Evolutionary conservation across 805 yeast species (phyloP), one percentile per base, ranked within the genome.

Genomic region (Yarrowia porcina): DNA sequence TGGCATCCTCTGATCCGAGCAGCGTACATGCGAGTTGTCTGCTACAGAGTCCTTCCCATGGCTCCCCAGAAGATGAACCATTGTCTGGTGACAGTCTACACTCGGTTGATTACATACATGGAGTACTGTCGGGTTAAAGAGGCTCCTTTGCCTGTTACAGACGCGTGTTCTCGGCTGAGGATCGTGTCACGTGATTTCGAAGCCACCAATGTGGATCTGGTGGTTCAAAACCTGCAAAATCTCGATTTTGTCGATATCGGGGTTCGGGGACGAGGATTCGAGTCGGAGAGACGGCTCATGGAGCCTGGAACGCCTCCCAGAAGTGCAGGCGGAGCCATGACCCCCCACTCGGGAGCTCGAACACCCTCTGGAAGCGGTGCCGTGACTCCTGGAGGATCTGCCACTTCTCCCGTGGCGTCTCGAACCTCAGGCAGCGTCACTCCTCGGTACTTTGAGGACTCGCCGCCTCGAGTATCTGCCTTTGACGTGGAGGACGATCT

Each of bases 1-100:
- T 90, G 96, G 90, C 82, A 85, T 69, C 91, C 96, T 3, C 72
- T 89, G 17, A 85, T 89, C 23, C 77, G 96, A 36, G 80, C 87
- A 4, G 88, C 85, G 69, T 90, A 85, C 71, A 77, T 82, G 52
- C 77, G 91, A 41, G 76, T 90, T 21, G 64, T 90, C 17, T 79
- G 89, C 52, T 90, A 93, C 88, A 81, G 89, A 66, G 72, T 86
- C 45, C 72, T 71, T 9, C 61, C 61, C 32, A 13, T 30, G 28
- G 35, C 49, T 4, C 49, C 61, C 30, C 49, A 41, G 30, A 56
- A 30, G 38, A 41, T 41, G 49, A 41, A 11, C 39, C 47, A 30
- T 8, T 28, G 28, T 28, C 39, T 56, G 38, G 49, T 32, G 35
- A 28, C 47, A 4, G 49, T 56, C 2, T 41, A 56, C 49, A 39